Evolutionary conservation across 352 stramenopile species (phyloP).

Genomic region (Globisporangium heterothallicum): DNA sequence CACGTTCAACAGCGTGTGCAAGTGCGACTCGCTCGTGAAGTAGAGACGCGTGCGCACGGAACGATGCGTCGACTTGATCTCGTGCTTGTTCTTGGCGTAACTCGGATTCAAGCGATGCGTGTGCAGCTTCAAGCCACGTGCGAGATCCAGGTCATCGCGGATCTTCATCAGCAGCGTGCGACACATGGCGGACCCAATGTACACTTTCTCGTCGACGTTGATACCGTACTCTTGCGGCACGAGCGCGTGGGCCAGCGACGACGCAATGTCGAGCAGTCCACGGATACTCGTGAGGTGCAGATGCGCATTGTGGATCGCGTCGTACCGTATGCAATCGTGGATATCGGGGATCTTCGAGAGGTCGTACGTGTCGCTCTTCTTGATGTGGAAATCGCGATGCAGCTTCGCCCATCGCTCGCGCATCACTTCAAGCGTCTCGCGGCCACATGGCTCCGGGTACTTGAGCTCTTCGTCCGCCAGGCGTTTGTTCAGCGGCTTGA

Average conservation of each 20-base stretch:
- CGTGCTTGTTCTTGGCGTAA: conserved; percentile 75
- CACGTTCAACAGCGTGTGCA: conserved; percentile 98
- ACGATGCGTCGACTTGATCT: conserved; percentile 90
- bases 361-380: conserved; percentile 91
- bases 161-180: conserved; percentile 86
- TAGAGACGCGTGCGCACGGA: conserved; percentile 98
- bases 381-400: conserved; percentile 95
- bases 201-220: conserved; percentile 81
- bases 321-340: conserved; percentile 97
- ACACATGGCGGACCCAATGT: conserved; percentile 85
- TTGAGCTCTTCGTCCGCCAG: conserved; percentile 52
- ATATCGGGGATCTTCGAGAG: conserved; percentile 98
- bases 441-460: conserved; percentile 77
- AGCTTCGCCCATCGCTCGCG: conserved; percentile 91
- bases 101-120: conserved; percentile 80
- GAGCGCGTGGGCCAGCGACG: conserved; percentile 87
- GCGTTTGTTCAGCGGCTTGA: conserved; percentile 10
- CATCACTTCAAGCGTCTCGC: conserved; percentile 85
- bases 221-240: conserved; percentile 89
- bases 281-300: conserved; percentile 90
- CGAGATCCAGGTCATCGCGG: conserved; percentile 81
- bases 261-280: conserved; percentile 93
- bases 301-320: conserved; percentile 97
- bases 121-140: conserved; percentile 59
- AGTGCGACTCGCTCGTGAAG: conserved; percentile 99